Evolutionary conservation across 306 rosid species (phyloP).

Genomic region (Dalbergia oliveri): DNA sequence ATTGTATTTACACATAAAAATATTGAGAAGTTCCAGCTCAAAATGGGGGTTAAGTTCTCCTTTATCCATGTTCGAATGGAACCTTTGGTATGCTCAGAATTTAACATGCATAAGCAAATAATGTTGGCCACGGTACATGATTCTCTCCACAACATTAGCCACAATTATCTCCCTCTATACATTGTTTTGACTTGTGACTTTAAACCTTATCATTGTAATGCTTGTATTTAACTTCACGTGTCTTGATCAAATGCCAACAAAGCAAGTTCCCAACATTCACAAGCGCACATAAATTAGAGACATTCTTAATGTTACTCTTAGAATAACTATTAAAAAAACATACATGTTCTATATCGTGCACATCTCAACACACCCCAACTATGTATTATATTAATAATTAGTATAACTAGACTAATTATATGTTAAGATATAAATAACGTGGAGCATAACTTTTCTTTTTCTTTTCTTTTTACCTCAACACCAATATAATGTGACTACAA

Average conservation of each 20-base stretch:
- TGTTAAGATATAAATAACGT: too few species aligned
- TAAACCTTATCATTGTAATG: conserved; percentile 21
- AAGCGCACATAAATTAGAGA: not conserved
- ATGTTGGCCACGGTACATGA: conserved; percentile 34
- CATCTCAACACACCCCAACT: too few species aligned
- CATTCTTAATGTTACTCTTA: too few species aligned
- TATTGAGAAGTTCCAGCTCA: not conserved
- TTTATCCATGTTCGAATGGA: not conserved
- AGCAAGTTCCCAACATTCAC: conserved; percentile 19
- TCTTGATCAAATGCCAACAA: conserved; percentile 21
- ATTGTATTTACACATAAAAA: not conserved
- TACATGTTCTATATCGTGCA: too few species aligned
- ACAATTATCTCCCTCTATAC: not conserved
- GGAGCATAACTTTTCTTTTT: too few species aligned
- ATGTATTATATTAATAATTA: too few species aligned
- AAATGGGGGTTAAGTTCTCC: not conserved
- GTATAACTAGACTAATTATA: too few species aligned
- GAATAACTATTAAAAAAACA: too few species aligned
- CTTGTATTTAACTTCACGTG: not conserved
- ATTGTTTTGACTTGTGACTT: conserved; percentile 30
- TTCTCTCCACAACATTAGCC: conserved; percentile 48
- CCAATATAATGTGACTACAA: too few species aligned
- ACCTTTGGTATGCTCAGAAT: not conserved
- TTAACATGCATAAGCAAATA: conserved; percentile 1
- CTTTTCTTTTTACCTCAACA: too few species aligned